Base-by-base conservation (phyloP, 176 grass and related monocot species). In the Otatea glauca region DNA sequence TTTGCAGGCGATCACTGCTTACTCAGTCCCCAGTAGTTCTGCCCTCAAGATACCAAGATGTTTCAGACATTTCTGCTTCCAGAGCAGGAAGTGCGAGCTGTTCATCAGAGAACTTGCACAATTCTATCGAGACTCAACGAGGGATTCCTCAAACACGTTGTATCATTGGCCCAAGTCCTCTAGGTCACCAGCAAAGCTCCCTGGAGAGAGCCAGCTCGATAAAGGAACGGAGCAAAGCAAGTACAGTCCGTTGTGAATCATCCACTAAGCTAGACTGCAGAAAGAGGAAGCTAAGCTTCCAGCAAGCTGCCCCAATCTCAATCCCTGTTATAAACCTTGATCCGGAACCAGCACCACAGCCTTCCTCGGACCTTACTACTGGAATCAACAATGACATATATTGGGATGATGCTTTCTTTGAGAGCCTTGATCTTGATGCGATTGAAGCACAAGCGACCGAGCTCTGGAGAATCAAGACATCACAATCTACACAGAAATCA, bases 231-330 rank as follows among this genome's bases (percentile, higher is more conserved):
- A 65, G 68, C 81, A 79, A 84, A 79, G 51, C 69, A 35, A 86
- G 15, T 70, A 64, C 55, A 35, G 55, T 59, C 27, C 79, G 82
- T 69, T 80, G 85, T 29, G 90, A 94, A 70, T 91, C 84, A 79
- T 86, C 85, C 4, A 92, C 75, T 58, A 94, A 92, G 84, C 37
- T 90, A 23, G 91, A 92, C 61, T 78, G 84, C 77, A 94, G 93
- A 91, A 99, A 99, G 90, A 92, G 89, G 87, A 99, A 94, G 81
- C 65, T 96, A 81, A 94, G 70, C 78, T 99, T 99, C 81, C 88
- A 94, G 68, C 84, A 80, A 65, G 48, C 81, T 84, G 86, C 59
- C 12, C 50, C 47, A 23, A 74, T 44, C 12, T 62, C 39, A 9
- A 74, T 85, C 76, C 74, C 87, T 61, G 65, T 86, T 39, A 78